Evolutionary conservation across 345 rosid genomes (phyloP).

Genomic region (Clausena lansium): DNA sequence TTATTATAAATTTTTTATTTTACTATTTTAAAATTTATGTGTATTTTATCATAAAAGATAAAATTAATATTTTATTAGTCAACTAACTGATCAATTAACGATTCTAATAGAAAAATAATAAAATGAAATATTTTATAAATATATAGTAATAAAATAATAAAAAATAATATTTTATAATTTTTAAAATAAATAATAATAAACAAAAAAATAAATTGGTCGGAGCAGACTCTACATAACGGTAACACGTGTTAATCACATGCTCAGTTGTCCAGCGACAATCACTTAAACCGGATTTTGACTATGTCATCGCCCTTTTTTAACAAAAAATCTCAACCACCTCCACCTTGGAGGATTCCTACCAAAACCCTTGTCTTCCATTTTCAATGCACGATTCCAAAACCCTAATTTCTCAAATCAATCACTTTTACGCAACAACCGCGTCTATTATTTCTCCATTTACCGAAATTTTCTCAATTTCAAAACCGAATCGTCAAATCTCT

Average conservation of each 20-base stretch:
- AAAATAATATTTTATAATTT: no score
- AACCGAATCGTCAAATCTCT: background rate
- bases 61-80: no score
- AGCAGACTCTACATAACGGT: background rate
- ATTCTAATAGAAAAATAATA: no score
- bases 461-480: background rate
- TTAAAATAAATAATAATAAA: no score
- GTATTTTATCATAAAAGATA: no score
- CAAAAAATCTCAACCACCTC: conserved; percentile 9
- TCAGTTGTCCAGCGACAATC: background rate
- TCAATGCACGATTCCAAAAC: conserved; percentile 11
- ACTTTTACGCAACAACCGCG: background rate
- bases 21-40: no score
- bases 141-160: no score
- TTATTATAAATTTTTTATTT: no score
- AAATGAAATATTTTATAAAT: no score
- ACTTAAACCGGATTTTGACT: conserved; percentile 13
- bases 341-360: background rate
- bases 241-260: conserved; percentile 21
- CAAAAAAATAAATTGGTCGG: background rate
- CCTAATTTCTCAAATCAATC: conserved; percentile 10
- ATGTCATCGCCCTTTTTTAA: conserved; percentile 8
- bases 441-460: background rate
- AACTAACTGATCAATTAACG: no score
- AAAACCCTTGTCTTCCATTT: background rate